Base-by-base conservation (phyloP, 495 filamentous ascomycete species). In the Neurospora tetraspora region DNA sequence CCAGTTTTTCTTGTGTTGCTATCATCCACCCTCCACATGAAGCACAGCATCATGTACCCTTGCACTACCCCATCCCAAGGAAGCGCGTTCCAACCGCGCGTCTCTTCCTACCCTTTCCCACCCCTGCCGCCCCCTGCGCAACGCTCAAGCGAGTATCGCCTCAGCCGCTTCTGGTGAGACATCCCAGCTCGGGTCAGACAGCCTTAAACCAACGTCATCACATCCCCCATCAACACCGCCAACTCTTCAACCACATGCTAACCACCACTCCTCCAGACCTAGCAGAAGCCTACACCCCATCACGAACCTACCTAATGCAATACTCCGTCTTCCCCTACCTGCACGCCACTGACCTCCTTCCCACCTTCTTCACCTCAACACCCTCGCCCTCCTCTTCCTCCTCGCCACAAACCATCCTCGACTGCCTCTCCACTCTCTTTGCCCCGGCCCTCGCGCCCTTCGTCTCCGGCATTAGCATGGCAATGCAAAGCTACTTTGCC, bases 401-500 rank as follows among this genome's bases (percentile, higher is more conserved):
- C 12, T 36, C 23, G 7, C 27, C 53, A 7, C 53, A 65, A 36
- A 65, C 53, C 27, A 74, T 79, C 42, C 76, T 81, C 38, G 73
- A 82, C 40, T 76, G 80, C 70, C 72, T 85, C 2, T 72, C 76
- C 9, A 47, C 73, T 27, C 73, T 83, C 38, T 72, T 81, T 43
- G 73, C 78, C 4, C 80, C 82, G 5, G 77, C 76, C 47, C 74
- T 84, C 38, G 81, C 77, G 8, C 40, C 77, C 20, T 75, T 81
- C n/a, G 70, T 79, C 53, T 69, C 75, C 16, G 79, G 79, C 40
- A 75, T 85, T 72, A 81, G 80, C 69, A 72, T 76, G 39, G 78
- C 79, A 18, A 76, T 83, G 76, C 83, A 85, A 73, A 80, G 77
- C 43, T 84, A 84, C 68, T 76, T 84, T 45, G 77, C 80, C 16